phyloP scores from a whole-genome alignment of 1,284 basidiomycete species.

The Ustilago hordei region DNA sequence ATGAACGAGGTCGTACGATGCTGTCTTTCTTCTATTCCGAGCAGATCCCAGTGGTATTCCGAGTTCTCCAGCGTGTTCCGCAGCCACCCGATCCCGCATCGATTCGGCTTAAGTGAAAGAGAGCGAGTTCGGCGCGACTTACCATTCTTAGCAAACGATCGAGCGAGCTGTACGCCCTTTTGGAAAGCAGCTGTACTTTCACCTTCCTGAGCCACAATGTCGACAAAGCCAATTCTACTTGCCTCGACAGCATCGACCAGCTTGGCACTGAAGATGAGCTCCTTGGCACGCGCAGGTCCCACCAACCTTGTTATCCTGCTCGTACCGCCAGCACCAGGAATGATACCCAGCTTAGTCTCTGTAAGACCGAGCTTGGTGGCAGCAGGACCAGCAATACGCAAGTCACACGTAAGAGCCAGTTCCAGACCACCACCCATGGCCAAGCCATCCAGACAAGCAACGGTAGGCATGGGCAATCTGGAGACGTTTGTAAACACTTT shows the following conservation, averaged over 20 bases:
- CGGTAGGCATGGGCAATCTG: conserved; percentile 84
- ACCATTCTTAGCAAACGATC: conserved; percentile 75
- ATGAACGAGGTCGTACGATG: conserved; percentile 10
- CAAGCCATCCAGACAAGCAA: conserved; percentile 91
- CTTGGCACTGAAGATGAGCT: conserved; percentile 84
- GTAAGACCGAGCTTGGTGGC: conserved; percentile 85
- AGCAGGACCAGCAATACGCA: conserved; percentile 79
- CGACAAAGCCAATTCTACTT: conserved; percentile 80
- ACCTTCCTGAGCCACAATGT: conserved; percentile 76
- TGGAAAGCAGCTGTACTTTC: conserved; percentile 25
- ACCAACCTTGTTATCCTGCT: conserved; percentile 85
- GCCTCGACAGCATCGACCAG: conserved; percentile 79
- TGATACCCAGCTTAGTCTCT: conserved; percentile 87
- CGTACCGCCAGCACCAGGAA: conserved; percentile 80
- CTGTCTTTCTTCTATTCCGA: conserved; percentile 5
- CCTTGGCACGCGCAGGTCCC: conserved; percentile 85
- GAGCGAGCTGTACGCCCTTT: conserved; percentile 36
- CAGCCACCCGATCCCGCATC: background rate
- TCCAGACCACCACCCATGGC: conserved; percentile 92
- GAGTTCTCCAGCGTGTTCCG: conserved; percentile 12
- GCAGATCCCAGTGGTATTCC: background rate
- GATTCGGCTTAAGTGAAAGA: background rate
- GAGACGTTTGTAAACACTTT: conserved; percentile 80
- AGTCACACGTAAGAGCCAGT: conserved; percentile 85
- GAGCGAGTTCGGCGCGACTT: conserved; percentile 45